Evolutionary conservation across 148 eudicot genomes (phyloP), one percentile per base, ranked within the genome.

Genomic region (Rhododendron ovatum): DNA sequence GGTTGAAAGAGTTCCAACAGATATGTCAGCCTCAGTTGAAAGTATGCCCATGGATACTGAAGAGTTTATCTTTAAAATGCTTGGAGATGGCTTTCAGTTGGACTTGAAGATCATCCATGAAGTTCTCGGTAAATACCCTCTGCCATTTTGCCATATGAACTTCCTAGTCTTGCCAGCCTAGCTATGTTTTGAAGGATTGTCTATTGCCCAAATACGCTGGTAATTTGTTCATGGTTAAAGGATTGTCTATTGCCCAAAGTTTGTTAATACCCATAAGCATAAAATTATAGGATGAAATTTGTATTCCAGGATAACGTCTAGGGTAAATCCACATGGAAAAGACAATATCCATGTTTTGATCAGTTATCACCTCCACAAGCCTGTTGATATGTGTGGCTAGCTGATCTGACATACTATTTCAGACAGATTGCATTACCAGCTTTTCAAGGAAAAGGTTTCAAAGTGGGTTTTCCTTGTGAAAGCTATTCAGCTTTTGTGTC

Each of bases 81-180:
- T 95, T 83, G 96, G 95, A 53, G 93, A 93, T 87, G 98, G 96
- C 51, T 95, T 93, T 87, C 91, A 92, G 80, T 90, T 93, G 35
- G 93, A 89, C 86, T 89, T 20, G 89, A 82, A 87, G 63, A 86
- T 87, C 83, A 94, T 94, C 83, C 92, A 86, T 80, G 95, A 93
- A 86, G 94, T 95, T 88, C 88, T 95, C 75, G 94, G 98, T 94
- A 90, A 90, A 15, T 59, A 33, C 35, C 26, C 11, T 76, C 63
- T 51, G 35, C 47, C 77, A 14, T 50, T 39, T 37, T 85, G 51
- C 28, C 71, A n/a, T 75, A 39, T 76, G 53, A 59, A 71, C 35
- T 78, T 76, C 30, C 59, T 47, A 39, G 3, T 80, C 20, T 24
- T 80, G 61, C 65, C 57, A 57, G 37, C 78, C 10, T 85, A 14